phyloP scores from a whole-genome alignment of 805 yeast genomes.

The Komagataella populi region DNA sequence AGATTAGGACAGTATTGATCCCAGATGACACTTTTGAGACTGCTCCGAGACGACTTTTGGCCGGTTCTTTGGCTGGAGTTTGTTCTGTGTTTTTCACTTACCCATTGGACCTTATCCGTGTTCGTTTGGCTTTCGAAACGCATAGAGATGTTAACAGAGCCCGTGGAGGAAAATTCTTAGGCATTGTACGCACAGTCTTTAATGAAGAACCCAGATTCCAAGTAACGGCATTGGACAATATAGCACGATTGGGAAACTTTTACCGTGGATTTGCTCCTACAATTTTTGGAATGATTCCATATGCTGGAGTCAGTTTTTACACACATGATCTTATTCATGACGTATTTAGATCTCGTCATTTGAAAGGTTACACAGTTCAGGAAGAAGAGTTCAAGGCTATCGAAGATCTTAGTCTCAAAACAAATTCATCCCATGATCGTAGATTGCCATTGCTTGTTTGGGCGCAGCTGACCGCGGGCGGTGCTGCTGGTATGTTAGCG shows the following conservation, averaged over 20 bases:
- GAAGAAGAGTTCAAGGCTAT: neutral
- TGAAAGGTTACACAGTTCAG: conserved; percentile 40
- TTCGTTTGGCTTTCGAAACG: conserved; percentile 84
- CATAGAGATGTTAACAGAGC: conserved; percentile 14
- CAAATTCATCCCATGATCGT: conserved; percentile 22
- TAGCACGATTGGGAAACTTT: conserved; percentile 45
- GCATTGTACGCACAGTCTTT: conserved; percentile 15
- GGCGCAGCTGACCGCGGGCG: conserved; percentile 93
- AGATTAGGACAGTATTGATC: conserved; percentile 65
- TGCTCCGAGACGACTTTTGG: conserved; percentile 61
- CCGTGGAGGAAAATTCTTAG: conserved; percentile 16
- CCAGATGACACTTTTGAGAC: conserved; percentile 70
- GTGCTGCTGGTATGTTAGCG: conserved; percentile 87
- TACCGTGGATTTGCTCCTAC: conserved; percentile 94
- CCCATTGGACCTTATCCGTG: conserved; percentile 84
- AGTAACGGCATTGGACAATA: conserved; percentile 17
- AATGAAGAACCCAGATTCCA: conserved; percentile 18
- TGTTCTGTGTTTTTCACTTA: conserved; percentile 80
- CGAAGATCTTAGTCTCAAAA: conserved; percentile 4
- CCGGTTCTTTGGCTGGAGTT: conserved; percentile 88
- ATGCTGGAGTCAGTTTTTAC: conserved; percentile 94
- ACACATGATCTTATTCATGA: conserved; percentile 91
- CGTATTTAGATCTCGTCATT: conserved; percentile 46
- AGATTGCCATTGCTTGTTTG: conserved; percentile 68
- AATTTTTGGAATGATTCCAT: conserved; percentile 89